Evolutionary conservation across 2,329 filamentous ascomycete genomes (phyloP).

Genomic region (Pestalotiopsis sp.): DNA sequence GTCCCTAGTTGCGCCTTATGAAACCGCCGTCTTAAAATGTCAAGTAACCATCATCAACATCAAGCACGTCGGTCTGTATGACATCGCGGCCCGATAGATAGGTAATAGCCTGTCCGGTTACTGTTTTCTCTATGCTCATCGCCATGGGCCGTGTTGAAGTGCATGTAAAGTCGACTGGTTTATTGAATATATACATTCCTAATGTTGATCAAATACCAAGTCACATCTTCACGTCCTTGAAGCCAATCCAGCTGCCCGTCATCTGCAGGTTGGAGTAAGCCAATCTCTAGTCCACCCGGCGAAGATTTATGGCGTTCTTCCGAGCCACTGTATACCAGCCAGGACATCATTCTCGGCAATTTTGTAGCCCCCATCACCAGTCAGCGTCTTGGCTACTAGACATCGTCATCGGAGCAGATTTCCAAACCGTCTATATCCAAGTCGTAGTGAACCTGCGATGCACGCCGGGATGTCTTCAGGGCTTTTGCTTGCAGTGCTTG

Average conservation of each 20-base stretch:
- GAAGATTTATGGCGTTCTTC: background rate
- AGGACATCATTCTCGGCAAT: background rate
- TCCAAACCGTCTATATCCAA: too few species aligned
- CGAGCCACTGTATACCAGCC: too few species aligned
- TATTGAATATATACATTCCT: too few species aligned
- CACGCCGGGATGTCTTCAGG: background rate
- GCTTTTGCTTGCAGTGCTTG: background rate
- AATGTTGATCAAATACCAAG: too few species aligned
- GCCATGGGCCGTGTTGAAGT: too few species aligned
- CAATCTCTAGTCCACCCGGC: background rate
- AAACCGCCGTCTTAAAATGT: background rate
- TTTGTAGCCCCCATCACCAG: background rate
- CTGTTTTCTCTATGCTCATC: background rate
- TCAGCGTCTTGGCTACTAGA: background rate
- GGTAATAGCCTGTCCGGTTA: background rate
- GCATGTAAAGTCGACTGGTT: too few species aligned
- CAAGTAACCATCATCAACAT: background rate
- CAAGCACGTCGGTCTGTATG: background rate
- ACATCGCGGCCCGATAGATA: background rate
- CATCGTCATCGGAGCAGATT: too few species aligned
- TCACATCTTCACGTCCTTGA: too few species aligned
- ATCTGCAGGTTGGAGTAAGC: too few species aligned
- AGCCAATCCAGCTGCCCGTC: too few species aligned
- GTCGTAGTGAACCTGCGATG: background rate
- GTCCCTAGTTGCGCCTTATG: background rate